Evolutionary conservation across 257 asterid genomes (phyloP).

Genomic region (Solanum tarijense): DNA sequence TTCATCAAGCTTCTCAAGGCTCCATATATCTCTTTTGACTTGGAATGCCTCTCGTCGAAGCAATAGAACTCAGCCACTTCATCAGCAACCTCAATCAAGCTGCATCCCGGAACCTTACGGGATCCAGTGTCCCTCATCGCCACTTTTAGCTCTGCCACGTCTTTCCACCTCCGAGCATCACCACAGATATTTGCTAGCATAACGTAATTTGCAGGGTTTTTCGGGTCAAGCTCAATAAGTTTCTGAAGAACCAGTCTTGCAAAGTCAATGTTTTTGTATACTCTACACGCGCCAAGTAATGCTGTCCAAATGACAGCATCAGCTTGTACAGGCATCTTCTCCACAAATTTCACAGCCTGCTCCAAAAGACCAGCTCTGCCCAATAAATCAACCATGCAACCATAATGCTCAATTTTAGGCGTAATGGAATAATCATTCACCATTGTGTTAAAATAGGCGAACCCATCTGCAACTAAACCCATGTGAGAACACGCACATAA

Average conservation of each 20-base stretch:
- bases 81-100: conserved; percentile 50
- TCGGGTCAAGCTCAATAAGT: conserved; percentile 62
- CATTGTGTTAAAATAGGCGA: conserved; percentile 49
- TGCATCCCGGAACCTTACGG: conserved; percentile 60
- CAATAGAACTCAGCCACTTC: conserved; percentile 52
- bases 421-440: conserved; percentile 22
- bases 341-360: conserved; percentile 59
- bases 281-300: conserved; percentile 58
- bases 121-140: conserved; percentile 61
- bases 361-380: conserved; percentile 63
- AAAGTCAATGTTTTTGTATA: conserved; percentile 48
- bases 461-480: conserved; percentile 65
- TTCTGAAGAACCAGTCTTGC: conserved; percentile 55
- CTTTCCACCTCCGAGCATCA: conserved; percentile 65
- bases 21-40: conserved; percentile 41
- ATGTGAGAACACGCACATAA: conserved; percentile 74
- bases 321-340: conserved; percentile 53
- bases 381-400: conserved; percentile 76
- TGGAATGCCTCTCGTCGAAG: conserved; percentile 61
- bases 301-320: conserved; percentile 72
- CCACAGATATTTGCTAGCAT: conserved; percentile 70
- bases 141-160: conserved; percentile 46
- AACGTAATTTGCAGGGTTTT: conserved; percentile 62
- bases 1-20: conserved; percentile 46
- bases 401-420: conserved; percentile 71